Evolutionary conservation across 495 filamentous ascomycete genomes (phyloP), one percentile per base, ranked within the genome.

Genomic region (Cercophora newfieldiana): DNA sequence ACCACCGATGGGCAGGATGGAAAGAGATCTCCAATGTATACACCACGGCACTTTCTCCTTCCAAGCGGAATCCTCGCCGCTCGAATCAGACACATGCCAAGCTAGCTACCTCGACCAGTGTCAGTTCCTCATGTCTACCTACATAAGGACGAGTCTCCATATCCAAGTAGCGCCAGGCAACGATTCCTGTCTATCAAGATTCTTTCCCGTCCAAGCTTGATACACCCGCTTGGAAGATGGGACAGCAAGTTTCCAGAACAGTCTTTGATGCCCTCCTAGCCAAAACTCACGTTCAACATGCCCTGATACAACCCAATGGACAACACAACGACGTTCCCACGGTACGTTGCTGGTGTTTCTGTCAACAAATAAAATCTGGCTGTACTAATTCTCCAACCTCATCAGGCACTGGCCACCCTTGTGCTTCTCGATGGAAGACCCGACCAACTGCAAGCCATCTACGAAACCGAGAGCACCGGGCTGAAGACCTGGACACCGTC

Each of bases 281-380:
- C 1, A 74, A 73, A 16, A 72, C 70, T 12, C 74, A 76, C 54
- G 74, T 74, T 16, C 54, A 69, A 21, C 70, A 72, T 48, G 74
- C 74, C 56, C 51, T 76, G 63, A 31, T 74, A 4, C 68, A 72
- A 50, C 67, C 66, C 22, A 71, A 68, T 14, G 70, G 67, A 0
- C 56, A 56, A 0, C 66, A 68, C 61, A 76, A 76, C 47, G 55
- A 69, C 6, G 44, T 71, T 5, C 74, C 74, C 1, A 65, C 63
- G 53, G 74, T 72, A 71, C 1, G 66, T 7, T n/a, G 8, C 2
- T 53, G 18, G 14, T 7, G 5, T 19, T 16, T 7, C 18, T 14
- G 10, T 25, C 19, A 10, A 28, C 18, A 14, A 31, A 31, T 4
- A 22, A 21, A 1, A 18, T 44, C 1, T n/a, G 21, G 12, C 33